Conservation (phyloP, 371 early-diverging fungal species). For the Mycotypha africana region DNA sequence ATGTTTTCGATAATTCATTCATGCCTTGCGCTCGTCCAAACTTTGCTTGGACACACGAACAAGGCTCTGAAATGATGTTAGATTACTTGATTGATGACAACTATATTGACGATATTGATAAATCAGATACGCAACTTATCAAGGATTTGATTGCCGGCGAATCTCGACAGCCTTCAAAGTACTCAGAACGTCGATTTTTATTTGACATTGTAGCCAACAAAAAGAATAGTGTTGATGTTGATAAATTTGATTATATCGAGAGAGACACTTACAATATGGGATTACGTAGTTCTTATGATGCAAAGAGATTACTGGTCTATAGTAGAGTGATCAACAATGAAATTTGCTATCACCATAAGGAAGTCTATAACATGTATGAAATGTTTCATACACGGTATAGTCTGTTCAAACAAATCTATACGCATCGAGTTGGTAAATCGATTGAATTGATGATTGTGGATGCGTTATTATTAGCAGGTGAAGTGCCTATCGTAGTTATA, state of each 20-base stretch:
- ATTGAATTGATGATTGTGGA: conserved; percentile 90
- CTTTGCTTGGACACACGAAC: conserved; percentile 83
- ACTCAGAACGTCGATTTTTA: conserved; percentile 57
- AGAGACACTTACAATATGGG: conserved; percentile 89
- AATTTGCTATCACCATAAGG: conserved; percentile 84
- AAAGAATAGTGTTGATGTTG: conserved; percentile 91
- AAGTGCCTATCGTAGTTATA: background rate
- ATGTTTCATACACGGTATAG: conserved; percentile 91
- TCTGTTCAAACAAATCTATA: conserved; percentile 89
- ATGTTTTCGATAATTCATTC: conserved; percentile 88
- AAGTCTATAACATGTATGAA: conserved; percentile 76
- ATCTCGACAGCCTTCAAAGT: conserved; percentile 37
- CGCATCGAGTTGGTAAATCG: conserved; percentile 77
- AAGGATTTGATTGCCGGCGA: conserved; percentile 82
- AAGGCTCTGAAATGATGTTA: conserved; percentile 86
- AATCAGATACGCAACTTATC: conserved; percentile 70
- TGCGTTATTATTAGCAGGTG: conserved; percentile 73
- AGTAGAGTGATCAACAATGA: conserved; percentile 84
- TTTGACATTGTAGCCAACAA: conserved; percentile 97
- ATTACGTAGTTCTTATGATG: conserved; percentile 76
- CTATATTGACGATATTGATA: conserved; percentile 62
- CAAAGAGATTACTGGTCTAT: conserved; percentile 71
- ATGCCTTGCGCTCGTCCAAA: conserved; percentile 59
- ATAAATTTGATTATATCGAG: conserved; percentile 95
- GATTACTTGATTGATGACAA: conserved; percentile 83